phyloP scores from a whole-genome alignment of 2,329 filamentous ascomycete species.

The Fusarium chuoi region DNA sequence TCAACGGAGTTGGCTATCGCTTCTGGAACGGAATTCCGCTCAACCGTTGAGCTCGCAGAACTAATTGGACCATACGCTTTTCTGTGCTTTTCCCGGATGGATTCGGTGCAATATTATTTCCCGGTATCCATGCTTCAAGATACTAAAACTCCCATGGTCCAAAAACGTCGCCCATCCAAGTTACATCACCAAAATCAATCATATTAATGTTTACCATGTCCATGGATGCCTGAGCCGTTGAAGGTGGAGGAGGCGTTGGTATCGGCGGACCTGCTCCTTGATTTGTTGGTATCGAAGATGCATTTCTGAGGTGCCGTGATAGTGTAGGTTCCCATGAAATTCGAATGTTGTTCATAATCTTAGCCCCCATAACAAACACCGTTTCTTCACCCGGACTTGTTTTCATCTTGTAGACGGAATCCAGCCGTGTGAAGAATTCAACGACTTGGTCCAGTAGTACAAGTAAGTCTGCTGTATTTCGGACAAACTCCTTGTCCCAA shows the following conservation, averaged over 20 bases:
- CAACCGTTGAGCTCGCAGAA: background rate
- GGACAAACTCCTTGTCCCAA: conserved; percentile 54
- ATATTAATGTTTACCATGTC: conserved; percentile 37
- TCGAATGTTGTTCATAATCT: conserved; percentile 50
- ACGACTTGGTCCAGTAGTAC: conserved; percentile 49
- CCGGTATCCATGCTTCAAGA: background rate
- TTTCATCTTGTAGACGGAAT: conserved; percentile 43
- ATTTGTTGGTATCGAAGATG: conserved; percentile 45
- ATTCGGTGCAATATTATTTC: background rate
- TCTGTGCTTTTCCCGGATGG: background rate
- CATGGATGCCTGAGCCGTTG: conserved; percentile 22
- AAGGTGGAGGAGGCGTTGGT: conserved; percentile 11
- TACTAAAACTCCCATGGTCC: conserved; percentile 50
- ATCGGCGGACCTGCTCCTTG: conserved; percentile 34
- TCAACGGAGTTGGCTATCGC: conserved; percentile 21
- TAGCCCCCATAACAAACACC: conserved; percentile 48
- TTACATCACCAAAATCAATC: conserved; percentile 49
- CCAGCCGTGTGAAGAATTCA: conserved; percentile 46
- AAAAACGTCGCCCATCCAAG: conserved; percentile 54
- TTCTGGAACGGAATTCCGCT: conserved; percentile 22
- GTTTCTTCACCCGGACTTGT: conserved; percentile 45
- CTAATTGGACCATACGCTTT: background rate
- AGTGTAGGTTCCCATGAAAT: conserved; percentile 51
- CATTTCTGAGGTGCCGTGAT: conserved; percentile 42
- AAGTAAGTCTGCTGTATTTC: conserved; percentile 50